phyloP scores from a whole-genome alignment of 2,329 filamentous ascomycete genomes.

The Fusarium guadeloupense region DNA sequence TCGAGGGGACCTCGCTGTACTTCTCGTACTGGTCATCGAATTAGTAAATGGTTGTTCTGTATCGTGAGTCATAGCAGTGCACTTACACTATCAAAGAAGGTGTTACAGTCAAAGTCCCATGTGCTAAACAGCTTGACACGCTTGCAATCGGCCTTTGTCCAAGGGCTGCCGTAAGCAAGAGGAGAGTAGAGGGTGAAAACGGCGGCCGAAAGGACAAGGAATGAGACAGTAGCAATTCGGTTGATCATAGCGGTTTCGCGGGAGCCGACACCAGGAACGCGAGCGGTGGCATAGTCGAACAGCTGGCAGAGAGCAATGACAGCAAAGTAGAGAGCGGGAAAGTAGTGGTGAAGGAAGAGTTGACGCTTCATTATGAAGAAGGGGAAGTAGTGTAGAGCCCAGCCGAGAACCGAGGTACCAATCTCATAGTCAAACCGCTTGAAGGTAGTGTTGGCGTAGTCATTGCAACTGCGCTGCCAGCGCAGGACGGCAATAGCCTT shows the following conservation, averaged over 20 bases:
- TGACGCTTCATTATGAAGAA: constrained; percentile 99
- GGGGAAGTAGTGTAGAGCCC: constrained; percentile 98
- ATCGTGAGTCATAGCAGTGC: constrained; percentile 1
- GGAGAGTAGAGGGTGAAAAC: constrained; percentile 89
- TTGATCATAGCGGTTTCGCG: constrained; percentile 75
- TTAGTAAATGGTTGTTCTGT: constrained; percentile 24
- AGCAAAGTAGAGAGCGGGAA: constrained; percentile 95
- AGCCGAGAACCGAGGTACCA: constrained; percentile 87
- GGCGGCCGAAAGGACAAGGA: constrained; percentile 77
- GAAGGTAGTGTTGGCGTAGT: constrained; percentile 84
- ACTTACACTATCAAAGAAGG: constrained; percentile 87
- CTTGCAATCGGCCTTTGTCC: constrained; percentile 89
- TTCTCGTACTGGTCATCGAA: constrained; percentile 56
- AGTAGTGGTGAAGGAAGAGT: constrained; percentile 98
- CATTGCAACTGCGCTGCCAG: constrained; percentile 92
- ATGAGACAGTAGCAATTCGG: constrained; percentile 74
- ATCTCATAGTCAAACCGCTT: constrained; percentile 99
- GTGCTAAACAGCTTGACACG: constrained; percentile 85
- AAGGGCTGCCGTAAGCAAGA: constrained; percentile 89
- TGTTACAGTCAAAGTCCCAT: constrained; percentile 99
- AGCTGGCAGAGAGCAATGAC: constrained; percentile 89
- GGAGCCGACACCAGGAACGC: constrained; percentile 74
- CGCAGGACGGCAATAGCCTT: constrained; percentile 88
- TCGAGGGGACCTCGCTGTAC: constrained; percentile 48
- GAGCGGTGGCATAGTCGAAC: constrained; percentile 84